Conservation (phyloP, 148 eudicot genomes). For the Rhododendron molle region DNA sequence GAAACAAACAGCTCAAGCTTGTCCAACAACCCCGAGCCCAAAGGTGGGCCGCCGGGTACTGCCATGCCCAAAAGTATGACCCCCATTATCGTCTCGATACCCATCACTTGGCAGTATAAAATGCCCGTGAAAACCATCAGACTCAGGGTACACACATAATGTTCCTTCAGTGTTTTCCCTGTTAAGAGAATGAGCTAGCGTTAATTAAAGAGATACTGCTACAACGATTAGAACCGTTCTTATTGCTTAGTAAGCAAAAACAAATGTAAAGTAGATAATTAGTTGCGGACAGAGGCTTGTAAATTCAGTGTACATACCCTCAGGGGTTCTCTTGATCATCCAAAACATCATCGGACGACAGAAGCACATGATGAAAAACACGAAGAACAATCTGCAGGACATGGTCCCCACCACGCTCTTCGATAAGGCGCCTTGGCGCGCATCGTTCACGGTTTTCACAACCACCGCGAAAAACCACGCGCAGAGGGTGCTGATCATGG, state of each 20-base stretch:
- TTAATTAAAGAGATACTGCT: too few species aligned
- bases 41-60: not conserved
- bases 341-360: conserved; percentile 5
- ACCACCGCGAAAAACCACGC: not conserved
- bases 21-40: not conserved
- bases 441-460: not conserved
- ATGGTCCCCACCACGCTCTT: not conserved
- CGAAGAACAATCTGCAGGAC: not conserved
- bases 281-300: not conserved
- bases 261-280: too few species aligned
- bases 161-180: not conserved
- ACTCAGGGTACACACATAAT: not conserved
- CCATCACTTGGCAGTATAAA: not conserved
- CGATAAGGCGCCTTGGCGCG: not conserved
- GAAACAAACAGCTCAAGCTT: not conserved
- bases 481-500: not conserved
- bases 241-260: too few species aligned
- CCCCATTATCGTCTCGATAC: not conserved
- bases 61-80: not conserved
- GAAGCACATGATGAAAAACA: not conserved
- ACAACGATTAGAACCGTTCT: too few species aligned
- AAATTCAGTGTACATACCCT: not conserved
- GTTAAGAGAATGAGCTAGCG: not conserved
- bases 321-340: conserved; percentile 8
- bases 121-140: not conserved